Conservation (phyloP, 1,284 basidiomycete genomes). For the Rhizoctonia solani region DNA sequence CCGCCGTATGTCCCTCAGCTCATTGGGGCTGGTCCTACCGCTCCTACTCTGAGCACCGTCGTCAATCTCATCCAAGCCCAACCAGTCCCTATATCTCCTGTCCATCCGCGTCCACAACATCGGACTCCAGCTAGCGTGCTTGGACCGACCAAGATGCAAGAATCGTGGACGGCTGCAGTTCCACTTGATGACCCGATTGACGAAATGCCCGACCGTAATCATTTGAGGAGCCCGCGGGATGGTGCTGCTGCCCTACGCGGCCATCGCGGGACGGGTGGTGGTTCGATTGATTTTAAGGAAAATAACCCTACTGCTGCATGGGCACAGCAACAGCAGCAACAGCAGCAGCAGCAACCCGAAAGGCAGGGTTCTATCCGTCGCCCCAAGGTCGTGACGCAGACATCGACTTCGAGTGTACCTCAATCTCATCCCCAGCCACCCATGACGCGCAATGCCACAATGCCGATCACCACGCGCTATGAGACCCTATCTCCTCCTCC, state of each 20-base stretch:
- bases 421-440: background rate
- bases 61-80: conserved; percentile 6
- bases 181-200: conserved; percentile 6
- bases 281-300: conserved; percentile 20
- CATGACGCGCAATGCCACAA: background rate
- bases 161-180: conserved; percentile 13
- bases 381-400: conserved; percentile 11
- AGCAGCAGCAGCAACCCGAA: background rate
- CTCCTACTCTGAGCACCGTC: background rate
- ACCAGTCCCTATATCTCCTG: conserved; percentile 9
- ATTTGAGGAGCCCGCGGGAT: conserved; percentile 10
- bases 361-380: conserved; percentile 16
- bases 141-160: conserved; percentile 19
- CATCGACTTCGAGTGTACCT: background rate
- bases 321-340: background rate
- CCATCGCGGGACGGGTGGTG: background rate
- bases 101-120: conserved; percentile 17
- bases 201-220: conserved; percentile 7
- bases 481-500: conserved; percentile 23
- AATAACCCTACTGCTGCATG: background rate
- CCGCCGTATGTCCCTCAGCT: conserved; percentile 1
- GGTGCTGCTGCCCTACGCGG: conserved; percentile 1
- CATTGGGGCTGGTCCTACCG: too few relatives aligned
- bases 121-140: conserved; percentile 9
- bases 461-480: conserved; percentile 16